Evolutionary conservation across 129 eudicot species (phyloP).

Genomic region (Escallonia rubra): DNA sequence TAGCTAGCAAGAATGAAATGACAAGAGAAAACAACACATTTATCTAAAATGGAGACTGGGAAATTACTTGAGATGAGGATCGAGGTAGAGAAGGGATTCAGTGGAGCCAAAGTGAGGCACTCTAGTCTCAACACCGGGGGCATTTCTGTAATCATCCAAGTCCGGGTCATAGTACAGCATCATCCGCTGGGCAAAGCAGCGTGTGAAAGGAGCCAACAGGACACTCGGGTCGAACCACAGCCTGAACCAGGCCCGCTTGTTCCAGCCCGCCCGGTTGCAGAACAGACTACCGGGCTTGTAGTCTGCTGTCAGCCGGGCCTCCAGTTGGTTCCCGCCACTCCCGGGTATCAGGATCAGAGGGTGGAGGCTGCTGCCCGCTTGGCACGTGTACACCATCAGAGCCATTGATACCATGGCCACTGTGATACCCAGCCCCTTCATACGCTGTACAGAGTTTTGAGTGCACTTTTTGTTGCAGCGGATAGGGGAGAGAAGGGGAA

Average conservation of each 20-base stretch:
- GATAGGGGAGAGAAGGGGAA: not conserved
- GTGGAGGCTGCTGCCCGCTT: conserved; percentile 24
- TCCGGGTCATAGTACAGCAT: conserved; percentile 45
- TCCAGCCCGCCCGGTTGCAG: conserved; percentile 43
- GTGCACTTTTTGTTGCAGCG: not conserved
- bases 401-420: conserved; percentile 16
- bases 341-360: conserved; percentile 81
- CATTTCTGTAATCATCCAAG: conserved; percentile 68
- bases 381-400: conserved; percentile 25
- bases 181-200: conserved; percentile 60
- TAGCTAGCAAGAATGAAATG: too few species aligned
- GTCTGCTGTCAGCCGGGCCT: conserved; percentile 58
- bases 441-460: not conserved
- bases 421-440: not conserved
- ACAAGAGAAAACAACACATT: too few species aligned
- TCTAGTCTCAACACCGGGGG: conserved; percentile 86
- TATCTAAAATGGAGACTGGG: too few species aligned
- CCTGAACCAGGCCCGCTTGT: conserved; percentile 77
- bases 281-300: conserved; percentile 54
- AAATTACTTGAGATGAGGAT: conserved; percentile 56
- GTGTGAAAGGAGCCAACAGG: conserved; percentile 60
- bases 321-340: conserved; percentile 87
- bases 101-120: conserved; percentile 51
- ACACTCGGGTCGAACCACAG: conserved; percentile 76
- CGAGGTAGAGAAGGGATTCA: conserved; percentile 59